Conservation (phyloP, 2,329 filamentous ascomycete genomes). For the Tricladium varicosporioides region DNA sequence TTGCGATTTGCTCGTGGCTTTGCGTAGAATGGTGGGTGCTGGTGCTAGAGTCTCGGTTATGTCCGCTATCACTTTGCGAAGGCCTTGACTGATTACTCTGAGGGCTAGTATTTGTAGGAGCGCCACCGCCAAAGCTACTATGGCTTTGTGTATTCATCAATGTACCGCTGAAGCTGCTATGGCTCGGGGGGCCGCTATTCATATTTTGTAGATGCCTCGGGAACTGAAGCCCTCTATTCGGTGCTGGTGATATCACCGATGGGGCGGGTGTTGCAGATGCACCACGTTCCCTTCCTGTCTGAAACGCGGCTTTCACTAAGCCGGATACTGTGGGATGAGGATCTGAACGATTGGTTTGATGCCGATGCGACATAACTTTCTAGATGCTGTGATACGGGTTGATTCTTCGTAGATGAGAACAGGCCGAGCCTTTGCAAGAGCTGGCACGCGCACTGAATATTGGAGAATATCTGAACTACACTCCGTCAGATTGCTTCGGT, state of each 20-base stretch:
- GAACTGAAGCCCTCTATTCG: slow-evolving; percentile 6
- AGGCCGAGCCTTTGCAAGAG: neutral
- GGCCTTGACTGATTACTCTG: neutral
- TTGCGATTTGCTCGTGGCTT: neutral
- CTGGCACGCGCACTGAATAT: neutral
- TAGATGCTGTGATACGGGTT: neutral
- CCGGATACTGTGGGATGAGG: neutral
- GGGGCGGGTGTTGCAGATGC: slow-evolving; percentile 9
- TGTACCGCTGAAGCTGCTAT: neutral
- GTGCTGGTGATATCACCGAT: slow-evolving; percentile 9
- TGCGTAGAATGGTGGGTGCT: neutral
- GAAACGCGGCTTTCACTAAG: slow-evolving; percentile 3
- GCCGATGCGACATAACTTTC: neutral
- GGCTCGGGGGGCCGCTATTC: slow-evolving; percentile 5
- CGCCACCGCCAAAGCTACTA: neutral
- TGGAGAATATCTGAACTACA: neutral
- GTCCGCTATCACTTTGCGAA: neutral
- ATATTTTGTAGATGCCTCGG: slow-evolving; percentile 8
- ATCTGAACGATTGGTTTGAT: neutral
- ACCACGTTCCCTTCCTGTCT: slow-evolving; percentile 3
- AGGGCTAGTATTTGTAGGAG: neutral
- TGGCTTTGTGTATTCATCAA: no score
- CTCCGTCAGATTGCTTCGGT: neutral
- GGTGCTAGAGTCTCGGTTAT: neutral
- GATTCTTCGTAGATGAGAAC: neutral